phyloP scores from a whole-genome alignment of 192 early-diverging fungal genomes.

The Coemansia sp. region DNA sequence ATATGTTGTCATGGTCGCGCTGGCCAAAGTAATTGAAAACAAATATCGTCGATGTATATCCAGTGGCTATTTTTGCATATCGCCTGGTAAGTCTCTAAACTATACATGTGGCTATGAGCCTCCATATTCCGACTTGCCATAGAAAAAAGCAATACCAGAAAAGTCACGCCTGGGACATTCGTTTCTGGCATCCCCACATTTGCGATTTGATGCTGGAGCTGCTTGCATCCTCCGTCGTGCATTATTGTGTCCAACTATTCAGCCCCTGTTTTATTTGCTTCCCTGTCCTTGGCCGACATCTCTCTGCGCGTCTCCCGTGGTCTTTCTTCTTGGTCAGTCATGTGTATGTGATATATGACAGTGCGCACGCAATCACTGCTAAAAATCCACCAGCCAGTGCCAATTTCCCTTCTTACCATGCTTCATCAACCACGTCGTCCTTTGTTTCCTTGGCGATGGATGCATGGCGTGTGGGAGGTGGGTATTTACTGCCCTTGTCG shows the following conservation, averaged over 20 bases:
- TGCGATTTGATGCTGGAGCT: not conserved
- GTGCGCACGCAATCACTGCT: not conserved
- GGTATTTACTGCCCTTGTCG: not conserved
- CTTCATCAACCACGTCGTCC: not conserved
- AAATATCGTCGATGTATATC: constrained; percentile 15
- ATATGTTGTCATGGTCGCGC: constrained; percentile 13
- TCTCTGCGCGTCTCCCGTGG: not conserved
- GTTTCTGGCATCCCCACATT: too few species aligned
- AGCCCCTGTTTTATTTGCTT: not conserved
- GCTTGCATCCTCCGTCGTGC: not conserved
- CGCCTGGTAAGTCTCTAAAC: constrained; percentile 1
- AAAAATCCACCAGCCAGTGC: not conserved
- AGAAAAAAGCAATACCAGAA: too few species aligned
- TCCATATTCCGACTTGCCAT: too few species aligned
- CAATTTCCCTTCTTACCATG: not conserved
- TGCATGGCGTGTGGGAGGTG: not conserved
- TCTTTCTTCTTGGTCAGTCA: constrained; percentile 1
- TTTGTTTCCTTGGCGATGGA: not conserved
- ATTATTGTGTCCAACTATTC: constrained; percentile 3
- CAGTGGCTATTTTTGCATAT: not conserved
- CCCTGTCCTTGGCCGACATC: not conserved
- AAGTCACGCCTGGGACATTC: too few species aligned
- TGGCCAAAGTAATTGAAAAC: not conserved
- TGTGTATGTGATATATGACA: not conserved
- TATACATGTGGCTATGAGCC: not conserved